Base-by-base conservation (phyloP, 257 asterid species). In the Penstemon newberryi region DNA sequence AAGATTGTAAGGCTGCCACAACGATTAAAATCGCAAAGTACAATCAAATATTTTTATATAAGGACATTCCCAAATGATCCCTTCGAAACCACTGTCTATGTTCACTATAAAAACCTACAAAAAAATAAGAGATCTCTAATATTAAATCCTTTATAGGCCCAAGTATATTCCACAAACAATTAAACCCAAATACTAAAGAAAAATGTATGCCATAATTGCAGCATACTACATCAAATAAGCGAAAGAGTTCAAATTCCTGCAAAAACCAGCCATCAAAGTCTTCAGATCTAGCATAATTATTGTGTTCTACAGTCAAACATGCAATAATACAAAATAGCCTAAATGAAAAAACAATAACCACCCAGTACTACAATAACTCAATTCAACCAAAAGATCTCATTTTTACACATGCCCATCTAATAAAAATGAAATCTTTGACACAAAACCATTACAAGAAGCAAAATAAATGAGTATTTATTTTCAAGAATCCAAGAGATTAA, bases 251-350 rank as follows among this genome's bases (percentile, higher is more conserved):
- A 13, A 64, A 57, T 54, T 57, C 47, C 12, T 57, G 44, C n/a
- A 66, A 38, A 53, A 60, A 49, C 65, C 77, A 71, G 50, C 57
- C 75, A 75, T 77, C 71, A 68, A 73, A 76, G 71, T 62, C 51
- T 52, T 72, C 77, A 78, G 87, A 84, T 85, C 90, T 79, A 82
- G 61, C 65, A 63, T 65, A 73, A 46, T 63, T 65, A 58, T 54
- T 44, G 52, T 64, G 66, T 7, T 66, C 63, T 56, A 76, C 74
- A 77, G 72, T 60, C 19, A 67, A 12, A 55, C 77, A 69, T 66
- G 73, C 81, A 49, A 25, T 25, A 25, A 25, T 25, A 25, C 33
- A 25, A 25, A 25, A 25, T 25, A 25, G 33, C 33, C 33, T 25
- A 41, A 45, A 42, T 11, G 52, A 73, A 56, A 70, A 37, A 75